Base-by-base conservation (phyloP, 164 flowering plant species). In the Dillenia suffruticosa region DNA sequence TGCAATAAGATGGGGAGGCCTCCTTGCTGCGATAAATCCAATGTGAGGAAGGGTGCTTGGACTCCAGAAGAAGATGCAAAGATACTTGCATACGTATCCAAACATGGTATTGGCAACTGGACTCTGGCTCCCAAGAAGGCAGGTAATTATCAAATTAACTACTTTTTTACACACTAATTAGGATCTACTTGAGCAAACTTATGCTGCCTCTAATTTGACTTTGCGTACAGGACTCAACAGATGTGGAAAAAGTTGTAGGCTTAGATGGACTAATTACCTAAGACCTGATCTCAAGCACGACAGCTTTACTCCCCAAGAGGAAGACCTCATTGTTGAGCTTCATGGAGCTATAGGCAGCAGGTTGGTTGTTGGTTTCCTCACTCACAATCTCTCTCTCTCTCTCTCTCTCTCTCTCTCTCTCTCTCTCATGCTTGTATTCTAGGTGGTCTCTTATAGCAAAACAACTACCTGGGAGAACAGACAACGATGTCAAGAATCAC, bases 291-390 rank as follows among this genome's bases (percentile, higher is more conserved):
- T 82, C 16, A 85, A 81, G 70, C 92, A 84, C 65, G 86, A 82
- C 10, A 74, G 66, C 72, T 92, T 92, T 72, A 81, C 94, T n/a
- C 83, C 85, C 19, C 76, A 84, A 53, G 98, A 92, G 71, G 98
- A 88, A 67, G 88, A 89, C 51, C 32, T 88, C 63, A 87, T 92
- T 54, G 54, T 92, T 47, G 78, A 51, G 63, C 84, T 84, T 62
- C 98, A 92, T 79, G 78, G 79, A 52, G 74, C 87, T 22, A 80
- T 92, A 24, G 98, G 98, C 26, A 89, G 95, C 93, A 84, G 96
- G 98, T 92, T 43, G 7, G 3, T 26, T 0, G 32, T 26, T 26
- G 32, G 32, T 26, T 26, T 26, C 32, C 32, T 26, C 32, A 26
- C 19, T 65, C 15, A 56, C 24, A 56, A 48, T 26, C 45, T 46